Evolutionary conservation across 2,329 filamentous ascomycete species (phyloP), one percentile per base, ranked within the genome.

Genomic region (Phaeosphaeria sp.): DNA sequence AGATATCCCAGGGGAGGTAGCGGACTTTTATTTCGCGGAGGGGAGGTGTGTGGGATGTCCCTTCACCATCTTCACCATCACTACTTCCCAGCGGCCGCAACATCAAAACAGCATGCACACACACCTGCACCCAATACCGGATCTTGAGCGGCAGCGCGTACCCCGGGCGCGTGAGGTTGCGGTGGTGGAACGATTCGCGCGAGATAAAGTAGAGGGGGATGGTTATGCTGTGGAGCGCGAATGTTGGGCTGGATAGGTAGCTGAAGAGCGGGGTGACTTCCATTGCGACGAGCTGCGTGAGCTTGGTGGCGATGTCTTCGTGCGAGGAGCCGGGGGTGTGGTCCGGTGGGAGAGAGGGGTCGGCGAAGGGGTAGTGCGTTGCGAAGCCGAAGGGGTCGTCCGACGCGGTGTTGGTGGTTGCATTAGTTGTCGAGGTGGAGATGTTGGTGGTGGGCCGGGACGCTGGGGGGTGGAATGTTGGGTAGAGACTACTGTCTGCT

Each of bases 181-280:
- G 74, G 40, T 65, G 47, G 24, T 63, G 60, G 46, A 63, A 63
- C 2, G 68, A 67, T 3, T 63, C 55, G 22, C 66, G 66, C 17
- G 68, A 70, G 40, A 74, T 69, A 57, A 77, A 77, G 61, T 71
- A 72, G 1, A 77, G 57, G 0, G 74, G 74, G 17, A 76, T 46
- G 1, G 72, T 74, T 17, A 77, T 70, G 51, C 56, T 69, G 5
- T 57, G 55, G 4, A 77, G 62, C 4, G 60, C 54, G 55, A 76
- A 75, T 3, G 61, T 60, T 1, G 67, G 51, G 0, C 67, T 65
- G 20, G 69, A 56, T 24, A 77, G 64, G 59, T 74, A 76, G 0
- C 55, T 50, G 60, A 76, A 77, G 7, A 77, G 64, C 0, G 74
- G 74, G 2, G 63, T 67, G 39, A 76, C 73, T 68, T 77, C 74